Conservation (phyloP, 306 rosid species). For the Prunus armeniaca region DNA sequence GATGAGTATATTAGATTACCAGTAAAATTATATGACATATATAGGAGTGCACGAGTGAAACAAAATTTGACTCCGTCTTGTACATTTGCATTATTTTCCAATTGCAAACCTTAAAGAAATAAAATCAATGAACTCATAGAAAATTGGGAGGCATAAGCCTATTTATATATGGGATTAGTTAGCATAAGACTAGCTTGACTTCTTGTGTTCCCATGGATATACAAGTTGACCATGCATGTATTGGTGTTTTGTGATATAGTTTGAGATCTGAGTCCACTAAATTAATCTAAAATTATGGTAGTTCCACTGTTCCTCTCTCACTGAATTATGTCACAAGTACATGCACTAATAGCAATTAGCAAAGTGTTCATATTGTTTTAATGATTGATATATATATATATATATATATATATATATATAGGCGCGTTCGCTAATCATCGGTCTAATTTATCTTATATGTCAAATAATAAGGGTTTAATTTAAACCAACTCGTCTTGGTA, state of each 20-base stretch:
- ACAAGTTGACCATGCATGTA: background rate
- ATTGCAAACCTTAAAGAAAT: background rate
- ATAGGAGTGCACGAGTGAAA: too few relatives aligned
- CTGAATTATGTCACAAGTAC: background rate
- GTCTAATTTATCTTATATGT: background rate
- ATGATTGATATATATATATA: background rate
- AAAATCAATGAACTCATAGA: background rate
- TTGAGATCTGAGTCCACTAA: background rate
- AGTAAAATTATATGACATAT: too few relatives aligned
- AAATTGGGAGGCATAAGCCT: background rate
- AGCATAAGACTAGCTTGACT: slow-evolving; percentile 14
- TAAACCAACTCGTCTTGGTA: background rate
- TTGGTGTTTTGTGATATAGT: background rate
- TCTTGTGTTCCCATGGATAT: slow-evolving; percentile 17
- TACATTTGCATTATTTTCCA: background rate
- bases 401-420: background rate
- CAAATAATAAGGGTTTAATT: background rate
- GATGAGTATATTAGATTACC: too few relatives aligned
- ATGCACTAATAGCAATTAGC: background rate
- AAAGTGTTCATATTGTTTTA: background rate
- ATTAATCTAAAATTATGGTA: background rate
- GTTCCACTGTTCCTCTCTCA: background rate
- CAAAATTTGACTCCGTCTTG: background rate
- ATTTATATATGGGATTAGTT: background rate
- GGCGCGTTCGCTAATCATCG: background rate